A percentile compares a stretch with the other conserved stretches of the same genome.
Evolutionary conservation across 768 basidiomycete species (phyloP).

Genomic region (Hygrophorus pudorinus): DNA sequence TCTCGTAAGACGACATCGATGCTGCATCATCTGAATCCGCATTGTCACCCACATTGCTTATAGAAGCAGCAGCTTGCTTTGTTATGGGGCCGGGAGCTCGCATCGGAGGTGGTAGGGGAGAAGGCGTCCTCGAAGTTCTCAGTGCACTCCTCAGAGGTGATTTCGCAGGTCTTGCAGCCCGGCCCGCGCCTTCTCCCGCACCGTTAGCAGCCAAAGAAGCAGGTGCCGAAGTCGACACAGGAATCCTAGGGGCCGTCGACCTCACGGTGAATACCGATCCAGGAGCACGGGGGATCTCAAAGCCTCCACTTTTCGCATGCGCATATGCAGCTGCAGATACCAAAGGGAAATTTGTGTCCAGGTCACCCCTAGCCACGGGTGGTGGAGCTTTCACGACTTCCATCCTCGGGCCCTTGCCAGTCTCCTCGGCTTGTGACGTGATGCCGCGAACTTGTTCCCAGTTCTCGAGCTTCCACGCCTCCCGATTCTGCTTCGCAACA

Average conservation of each 20-base stretch:
- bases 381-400: conserved; percentile 40
- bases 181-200: not conserved
- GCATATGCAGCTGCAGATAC: too few relatives aligned
- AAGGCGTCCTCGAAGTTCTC: conserved; percentile 42
- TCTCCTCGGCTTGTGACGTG: conserved; percentile 13
- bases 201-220: not conserved
- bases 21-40: conserved; percentile 36
- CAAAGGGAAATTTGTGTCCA: too few relatives aligned
- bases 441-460: not conserved
- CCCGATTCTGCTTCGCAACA: conserved; percentile 26
- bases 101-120: conserved; percentile 23
- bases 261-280: too few relatives aligned
- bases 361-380: conserved; percentile 23
- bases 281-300: too few relatives aligned
- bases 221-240: conserved; percentile 5
- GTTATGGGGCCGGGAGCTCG: not conserved
- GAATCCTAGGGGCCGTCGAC: not conserved
- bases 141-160: conserved; percentile 55
- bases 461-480: conserved; percentile 5
- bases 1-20: conserved; percentile 58
- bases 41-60: conserved; percentile 11
- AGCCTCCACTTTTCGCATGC: too few relatives aligned
- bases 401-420: conserved; percentile 16
- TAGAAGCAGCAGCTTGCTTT: not conserved
- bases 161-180: conserved; percentile 24